Conservation (phyloP, 495 filamentous ascomycete species). For the Podospora anserina region DNA sequence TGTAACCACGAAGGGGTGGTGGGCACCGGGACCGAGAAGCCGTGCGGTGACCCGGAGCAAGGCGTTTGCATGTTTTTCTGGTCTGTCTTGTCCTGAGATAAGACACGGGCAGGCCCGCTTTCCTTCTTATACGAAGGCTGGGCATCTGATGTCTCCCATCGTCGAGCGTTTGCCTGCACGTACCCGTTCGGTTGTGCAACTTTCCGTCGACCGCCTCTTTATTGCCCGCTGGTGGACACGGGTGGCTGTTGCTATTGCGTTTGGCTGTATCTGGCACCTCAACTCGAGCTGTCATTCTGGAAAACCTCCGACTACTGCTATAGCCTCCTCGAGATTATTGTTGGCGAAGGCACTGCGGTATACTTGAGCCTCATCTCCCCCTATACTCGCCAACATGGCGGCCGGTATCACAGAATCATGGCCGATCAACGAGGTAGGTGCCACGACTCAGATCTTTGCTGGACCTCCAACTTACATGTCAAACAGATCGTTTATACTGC, state of each 20-base stretch:
- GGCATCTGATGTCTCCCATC: background rate
- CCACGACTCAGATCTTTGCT: background rate
- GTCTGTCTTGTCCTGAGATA: background rate
- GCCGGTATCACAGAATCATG: constrained; percentile 46
- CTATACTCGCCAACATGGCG: constrained; percentile 34
- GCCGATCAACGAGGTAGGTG: constrained; percentile 64
- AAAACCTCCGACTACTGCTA: background rate
- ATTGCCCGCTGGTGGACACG: constrained; percentile 9
- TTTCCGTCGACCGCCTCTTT: constrained; percentile 26
- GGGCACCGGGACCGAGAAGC: background rate
- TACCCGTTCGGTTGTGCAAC: constrained; percentile 31
- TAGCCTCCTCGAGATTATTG: background rate
- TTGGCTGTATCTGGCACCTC: background rate
- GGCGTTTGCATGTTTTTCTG: background rate
- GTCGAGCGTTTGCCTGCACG: constrained; percentile 21
- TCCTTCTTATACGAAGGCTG: constrained; percentile 3
- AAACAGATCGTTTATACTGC: constrained; percentile 64
- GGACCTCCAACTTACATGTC: background rate
- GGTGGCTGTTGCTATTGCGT: constrained; percentile 8
- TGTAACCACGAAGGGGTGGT: background rate
- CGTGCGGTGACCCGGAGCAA: background rate
- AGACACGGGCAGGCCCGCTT: background rate
- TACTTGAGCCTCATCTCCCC: constrained; percentile 7
- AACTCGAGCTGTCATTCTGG: background rate
- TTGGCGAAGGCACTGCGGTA: background rate